Base-by-base conservation (phyloP, 257 asterid genomes). In the Petunia axillaris region DNA sequence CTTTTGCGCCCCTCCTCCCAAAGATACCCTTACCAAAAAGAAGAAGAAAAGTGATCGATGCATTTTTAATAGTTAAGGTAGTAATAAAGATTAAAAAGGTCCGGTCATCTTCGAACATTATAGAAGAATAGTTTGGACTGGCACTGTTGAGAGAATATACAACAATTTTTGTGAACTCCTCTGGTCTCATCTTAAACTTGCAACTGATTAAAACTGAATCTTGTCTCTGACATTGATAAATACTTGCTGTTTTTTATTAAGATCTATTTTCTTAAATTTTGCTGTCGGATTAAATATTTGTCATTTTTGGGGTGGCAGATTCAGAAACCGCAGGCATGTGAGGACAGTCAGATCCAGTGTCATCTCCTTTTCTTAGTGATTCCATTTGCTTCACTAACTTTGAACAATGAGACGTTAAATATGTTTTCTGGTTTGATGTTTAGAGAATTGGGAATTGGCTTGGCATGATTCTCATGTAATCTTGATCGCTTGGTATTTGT, bases 381-480 rank as follows among this genome's bases (percentile, higher is more conserved):
- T 73, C 44, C 62, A 5, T 71, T 44, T 71, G 52, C 52, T 65
- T 65, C 35, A 8, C 52, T 39, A 48, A 37, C 77, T 35, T 35
- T 71, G 77, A 48, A 71, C 77, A 35, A 73, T 35, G 77, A 11
- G 41, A 36, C 63, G 11, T 73, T 73, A 50, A 35, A 73, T 73
- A 35, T 73, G 43, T 73, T 50, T 11, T 52, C 63, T 36, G 78
- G 4, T 73, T 73, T 50, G 63, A 73, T 71, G 10, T 1, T 50
- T 50, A 73, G 46, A 50, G 78, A 73, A 73, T 48, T 46, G 59
- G 44, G 76, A 25, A 46, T 71, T 71, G 43, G 60, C 77, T 46
- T 25, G 77, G 60, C 35, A 50, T 1, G 4, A 50, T 71, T 60
- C 35, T 48, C 44, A 2, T 5, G 5, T 71, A 5, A 71, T 48